These are phyloP conservation scores for Wallacemonas collosoma DNA, from an alignment of 208 protist species.

Conservation along the genomic window DNA sequence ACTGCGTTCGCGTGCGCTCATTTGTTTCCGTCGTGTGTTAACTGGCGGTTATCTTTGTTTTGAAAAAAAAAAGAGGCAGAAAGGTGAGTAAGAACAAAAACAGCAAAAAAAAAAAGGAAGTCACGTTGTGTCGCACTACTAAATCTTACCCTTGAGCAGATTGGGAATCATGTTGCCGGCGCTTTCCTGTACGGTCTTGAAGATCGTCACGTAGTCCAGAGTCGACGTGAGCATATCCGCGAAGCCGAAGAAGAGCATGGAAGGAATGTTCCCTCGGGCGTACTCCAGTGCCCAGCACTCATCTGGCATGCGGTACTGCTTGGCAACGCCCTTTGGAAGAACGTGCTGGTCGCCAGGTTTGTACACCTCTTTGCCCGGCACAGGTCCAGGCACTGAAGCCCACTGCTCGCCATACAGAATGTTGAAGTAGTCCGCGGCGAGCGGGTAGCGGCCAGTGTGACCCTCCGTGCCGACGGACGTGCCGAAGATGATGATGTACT, in stretches of 20 bases:
- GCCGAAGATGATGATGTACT: constrained; percentile 95
- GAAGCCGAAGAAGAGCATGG: constrained; percentile 93
- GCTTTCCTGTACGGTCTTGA: constrained; percentile 66
- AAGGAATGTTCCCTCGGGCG: constrained; percentile 88
- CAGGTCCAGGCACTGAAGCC: constrained; percentile 49
- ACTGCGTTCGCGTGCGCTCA: too few species aligned
- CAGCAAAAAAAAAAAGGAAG: too few species aligned
- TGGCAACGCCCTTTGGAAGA: constrained; percentile 60
- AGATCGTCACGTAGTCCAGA: constrained; percentile 73
- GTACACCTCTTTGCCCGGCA: constrained; percentile 54
- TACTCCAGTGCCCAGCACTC: constrained; percentile 93
- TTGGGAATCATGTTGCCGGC: constrained; percentile 74
- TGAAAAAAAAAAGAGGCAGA: neutral
- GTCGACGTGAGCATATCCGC: constrained; percentile 83
- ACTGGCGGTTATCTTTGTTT: neutral
- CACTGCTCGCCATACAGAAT: constrained; percentile 93
- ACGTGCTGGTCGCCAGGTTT: constrained; percentile 75
- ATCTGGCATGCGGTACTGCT: constrained; percentile 92
- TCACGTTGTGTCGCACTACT: constrained; percentile 7
- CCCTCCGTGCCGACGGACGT: constrained; percentile 88
- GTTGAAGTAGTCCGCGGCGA: constrained; percentile 90
- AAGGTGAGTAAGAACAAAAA: neutral
- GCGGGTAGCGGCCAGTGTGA: constrained; percentile 84
- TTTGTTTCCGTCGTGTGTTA: too few species aligned
- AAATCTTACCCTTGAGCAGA: constrained; percentile 78